Base-by-base conservation (phyloP, 345 rosid genomes). In the Eutrema heterophyllum region DNA sequence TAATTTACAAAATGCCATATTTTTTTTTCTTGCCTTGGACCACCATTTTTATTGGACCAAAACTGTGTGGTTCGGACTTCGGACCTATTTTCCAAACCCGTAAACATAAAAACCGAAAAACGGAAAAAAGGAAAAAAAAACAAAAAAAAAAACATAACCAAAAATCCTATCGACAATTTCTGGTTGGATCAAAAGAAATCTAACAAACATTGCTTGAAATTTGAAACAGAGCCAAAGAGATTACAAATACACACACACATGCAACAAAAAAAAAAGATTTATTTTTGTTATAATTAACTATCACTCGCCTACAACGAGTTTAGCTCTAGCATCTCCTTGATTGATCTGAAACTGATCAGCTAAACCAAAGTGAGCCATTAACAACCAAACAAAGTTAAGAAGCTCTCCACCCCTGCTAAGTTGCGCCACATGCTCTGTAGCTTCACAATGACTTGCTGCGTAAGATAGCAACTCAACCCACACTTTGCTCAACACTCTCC, bases 311-410 rank as follows among this genome's bases (percentile, higher is more conserved):
- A 82, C 81, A 51, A 87, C 73, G 48, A 85, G 62, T 77, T 87
- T 87, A 18, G 84, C 86, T 69, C 87, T 64, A n/a, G 79, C 83
- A 66, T 79, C 82, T 30, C 84, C 83, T 58, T 81, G 78, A 1
- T 88, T 84, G 29, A 79, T 83, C 72, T 85, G 88, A 80, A 83
- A 85, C 78, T 85, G 86, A 40, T 76, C 77, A 3, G 80, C 84
- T 36, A 78, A 70, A 29, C 84, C 86, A 27, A 81, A 71, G 59
- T 81, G 81, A 5, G 76, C 81, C 86, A 83, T 81, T 3, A 81
- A 70, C 57, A 83, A 69, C 70, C 77, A 70, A 18, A 83, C 80
- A 40, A 78, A 78, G 62, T 60, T 81, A 14, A 81, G 68, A 6
- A 81, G 77, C 69, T 83, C 83, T 2, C 83, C 83, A 11, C 84